These are phyloP conservation scores for Quercus tomentella DNA, from an alignment of 331 rosid genomes.

Conservation along the genomic window DNA sequence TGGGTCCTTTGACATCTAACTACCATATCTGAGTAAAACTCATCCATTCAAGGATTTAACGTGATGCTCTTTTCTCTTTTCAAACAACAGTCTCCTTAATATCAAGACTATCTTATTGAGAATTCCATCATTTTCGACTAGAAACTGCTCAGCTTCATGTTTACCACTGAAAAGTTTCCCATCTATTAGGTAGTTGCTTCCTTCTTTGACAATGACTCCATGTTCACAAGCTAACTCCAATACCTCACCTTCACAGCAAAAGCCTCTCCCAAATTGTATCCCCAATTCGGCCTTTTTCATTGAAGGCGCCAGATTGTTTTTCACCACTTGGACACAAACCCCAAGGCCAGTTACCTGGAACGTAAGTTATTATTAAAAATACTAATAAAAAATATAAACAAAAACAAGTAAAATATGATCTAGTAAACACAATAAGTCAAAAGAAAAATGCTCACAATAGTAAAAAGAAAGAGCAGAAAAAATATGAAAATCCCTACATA, in stretches of 20 bases:
- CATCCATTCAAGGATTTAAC: conserved; percentile 5
- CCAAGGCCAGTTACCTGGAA: conserved; percentile 64
- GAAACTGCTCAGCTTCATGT: conserved; percentile 45
- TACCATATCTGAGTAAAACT: not conserved
- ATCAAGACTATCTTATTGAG: conserved; percentile 43
- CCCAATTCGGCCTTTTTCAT: conserved; percentile 59
- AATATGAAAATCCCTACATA: not conserved
- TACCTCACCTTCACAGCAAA: conserved; percentile 65
- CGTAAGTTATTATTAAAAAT: not conserved
- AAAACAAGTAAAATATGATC: not conserved
- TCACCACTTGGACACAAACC: conserved; percentile 57
- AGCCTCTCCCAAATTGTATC: conserved; percentile 73
- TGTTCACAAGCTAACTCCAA: conserved; percentile 77
- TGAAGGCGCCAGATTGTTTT: conserved; percentile 78
- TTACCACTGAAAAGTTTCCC: conserved; percentile 37
- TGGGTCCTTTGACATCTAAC: not conserved
- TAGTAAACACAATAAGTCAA: not conserved
- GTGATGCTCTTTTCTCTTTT: not conserved
- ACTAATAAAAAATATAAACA: conserved; percentile 12
- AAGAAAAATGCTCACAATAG: not conserved
- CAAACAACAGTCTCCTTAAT: conserved; percentile 47
- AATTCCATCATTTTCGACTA: conserved; percentile 38
- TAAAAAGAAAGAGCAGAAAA: not conserved
- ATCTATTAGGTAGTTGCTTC: conserved; percentile 48
- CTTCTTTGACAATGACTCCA: conserved; percentile 50